A percentile compares a stretch with the other conserved stretches of the same genome.
Conservation (phyloP, 305 asterid genomes). For the Fraxinus dipetala region DNA sequence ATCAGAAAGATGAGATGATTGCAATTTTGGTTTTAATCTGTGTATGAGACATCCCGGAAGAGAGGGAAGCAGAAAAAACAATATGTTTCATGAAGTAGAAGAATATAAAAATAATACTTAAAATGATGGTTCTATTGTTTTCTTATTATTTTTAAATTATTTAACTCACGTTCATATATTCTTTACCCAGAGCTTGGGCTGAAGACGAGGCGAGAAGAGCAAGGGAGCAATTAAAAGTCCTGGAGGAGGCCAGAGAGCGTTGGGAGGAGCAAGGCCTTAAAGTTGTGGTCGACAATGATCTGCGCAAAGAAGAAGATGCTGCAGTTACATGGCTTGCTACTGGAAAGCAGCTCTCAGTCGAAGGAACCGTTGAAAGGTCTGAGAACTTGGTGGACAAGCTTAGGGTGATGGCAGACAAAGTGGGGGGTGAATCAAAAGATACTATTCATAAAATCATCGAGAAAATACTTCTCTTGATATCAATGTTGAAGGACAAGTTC, state of each 20-base stretch:
- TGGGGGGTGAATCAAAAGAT: conserved; percentile 59
- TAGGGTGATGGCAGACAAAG: conserved; percentile 62
- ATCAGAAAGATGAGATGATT: not conserved
- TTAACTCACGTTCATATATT: not conserved
- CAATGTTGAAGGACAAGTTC: conserved; percentile 44
- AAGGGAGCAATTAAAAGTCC: conserved; percentile 79
- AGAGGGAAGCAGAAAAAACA: not conserved
- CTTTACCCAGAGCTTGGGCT: conserved; percentile 71
- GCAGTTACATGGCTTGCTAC: conserved; percentile 70
- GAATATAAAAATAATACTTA: not conserved
- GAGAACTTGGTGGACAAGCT: conserved; percentile 71
- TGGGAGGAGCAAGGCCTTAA: conserved; percentile 87
- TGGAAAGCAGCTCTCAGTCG: conserved; percentile 56
- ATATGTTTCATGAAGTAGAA: not conserved
- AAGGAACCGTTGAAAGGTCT: conserved; percentile 63
- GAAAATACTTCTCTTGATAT: conserved; percentile 42
- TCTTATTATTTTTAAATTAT: not conserved
- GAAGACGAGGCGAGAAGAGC: conserved; percentile 95
- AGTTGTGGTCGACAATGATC: conserved; percentile 77
- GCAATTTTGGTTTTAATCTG: not conserved
- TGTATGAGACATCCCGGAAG: not conserved
- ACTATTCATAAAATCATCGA: conserved; percentile 57
- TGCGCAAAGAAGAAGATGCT: conserved; percentile 75
- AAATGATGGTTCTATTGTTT: not conserved
- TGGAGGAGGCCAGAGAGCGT: conserved; percentile 82